Evolutionary conservation across 768 basidiomycete species (phyloP).

Genomic region (Amanita fuliginea): DNA sequence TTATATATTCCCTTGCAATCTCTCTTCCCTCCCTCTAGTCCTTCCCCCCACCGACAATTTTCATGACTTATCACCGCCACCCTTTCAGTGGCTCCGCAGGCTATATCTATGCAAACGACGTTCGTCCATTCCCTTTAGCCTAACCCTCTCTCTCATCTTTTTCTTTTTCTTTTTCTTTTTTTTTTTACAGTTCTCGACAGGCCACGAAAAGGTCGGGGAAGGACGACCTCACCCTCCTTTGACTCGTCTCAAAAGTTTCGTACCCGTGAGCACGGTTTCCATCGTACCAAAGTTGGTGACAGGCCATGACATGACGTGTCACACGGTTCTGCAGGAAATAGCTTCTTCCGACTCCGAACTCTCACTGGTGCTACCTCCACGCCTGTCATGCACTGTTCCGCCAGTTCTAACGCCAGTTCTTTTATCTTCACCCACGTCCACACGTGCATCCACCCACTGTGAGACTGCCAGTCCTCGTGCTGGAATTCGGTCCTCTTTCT

Average conservation of each 20-base stretch:
- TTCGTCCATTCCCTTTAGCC: not conserved
- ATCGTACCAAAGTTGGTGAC: no score
- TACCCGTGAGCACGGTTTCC: not conserved
- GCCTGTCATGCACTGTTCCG: no score
- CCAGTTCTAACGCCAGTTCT: no score
- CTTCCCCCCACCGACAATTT: not conserved
- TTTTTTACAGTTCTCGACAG: not conserved
- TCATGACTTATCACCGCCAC: not conserved
- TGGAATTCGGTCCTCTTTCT: not conserved
- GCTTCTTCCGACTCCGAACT: not conserved
- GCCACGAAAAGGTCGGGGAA: no score
- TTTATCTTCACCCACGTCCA: no score
- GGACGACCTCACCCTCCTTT: not conserved
- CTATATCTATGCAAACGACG: slow-evolving; percentile 7
- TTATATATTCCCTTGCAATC: not conserved
- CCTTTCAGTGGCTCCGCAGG: slow-evolving; percentile 6
- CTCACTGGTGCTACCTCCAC: not conserved
- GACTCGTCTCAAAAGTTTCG: slow-evolving; percentile 1
- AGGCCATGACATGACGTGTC: not conserved
- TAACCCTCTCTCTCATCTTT: no score
- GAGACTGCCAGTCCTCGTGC: no score
- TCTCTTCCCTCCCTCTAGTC: not conserved
- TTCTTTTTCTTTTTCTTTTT: no score
- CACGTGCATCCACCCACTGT: no score
- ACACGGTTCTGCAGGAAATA: not conserved